Percentiles rank a stretch among this genome's conserved stretches.
Evolutionary conservation across 805 yeast genomes (phyloP).

Genomic region (Candida ascalaphidarum): DNA sequence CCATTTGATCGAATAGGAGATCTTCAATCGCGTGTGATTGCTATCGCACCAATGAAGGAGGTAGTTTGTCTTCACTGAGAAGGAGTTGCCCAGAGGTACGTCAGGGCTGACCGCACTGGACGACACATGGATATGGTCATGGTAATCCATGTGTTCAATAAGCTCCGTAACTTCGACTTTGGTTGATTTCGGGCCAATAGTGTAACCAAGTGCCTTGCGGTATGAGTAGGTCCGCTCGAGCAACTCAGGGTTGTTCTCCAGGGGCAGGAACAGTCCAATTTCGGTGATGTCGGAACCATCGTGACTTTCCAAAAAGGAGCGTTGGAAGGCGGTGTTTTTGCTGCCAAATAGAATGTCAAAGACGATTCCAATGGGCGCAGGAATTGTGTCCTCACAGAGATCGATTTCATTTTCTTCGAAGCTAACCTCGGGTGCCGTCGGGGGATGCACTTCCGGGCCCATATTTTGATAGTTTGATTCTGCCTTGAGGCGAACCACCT

Average conservation of each 20-base stretch:
- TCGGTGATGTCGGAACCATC: slow-evolving; percentile 55
- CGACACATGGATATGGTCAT: slow-evolving; percentile 37
- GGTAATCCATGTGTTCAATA: slow-evolving; percentile 43
- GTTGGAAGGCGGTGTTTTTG: slow-evolving; percentile 38
- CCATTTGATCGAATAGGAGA: slow-evolving; percentile 59
- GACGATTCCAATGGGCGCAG: slow-evolving; percentile 61
- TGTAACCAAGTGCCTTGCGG: slow-evolving; percentile 54
- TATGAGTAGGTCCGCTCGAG: slow-evolving; percentile 45
- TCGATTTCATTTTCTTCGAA: slow-evolving; percentile 41
- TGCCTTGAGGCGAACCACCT: slow-evolving; percentile 19
- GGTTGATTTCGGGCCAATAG: slow-evolving; percentile 76
- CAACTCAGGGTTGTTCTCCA: slow-evolving; percentile 22
- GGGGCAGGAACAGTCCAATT: slow-evolving; percentile 5
- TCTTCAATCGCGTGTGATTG: slow-evolving; percentile 43
- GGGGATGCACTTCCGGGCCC: slow-evolving; percentile 40
- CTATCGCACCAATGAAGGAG: slow-evolving; percentile 56
- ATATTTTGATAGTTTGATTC: slow-evolving; percentile 23
- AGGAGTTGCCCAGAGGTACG: slow-evolving; percentile 72
- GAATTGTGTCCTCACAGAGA: slow-evolving; percentile 42
- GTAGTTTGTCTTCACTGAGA: slow-evolving; percentile 50
- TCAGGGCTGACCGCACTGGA: slow-evolving; percentile 67
- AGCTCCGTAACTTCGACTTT: slow-evolving; percentile 55
- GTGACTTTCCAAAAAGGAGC: slow-evolving; percentile 43
- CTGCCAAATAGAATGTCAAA: slow-evolving; percentile 52
- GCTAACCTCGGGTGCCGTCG: slow-evolving; percentile 23